Percentiles rank a stretch among this genome's conserved stretches.
Conservation (phyloP, 148 eudicot species). For the Talinum fruticosum region DNA sequence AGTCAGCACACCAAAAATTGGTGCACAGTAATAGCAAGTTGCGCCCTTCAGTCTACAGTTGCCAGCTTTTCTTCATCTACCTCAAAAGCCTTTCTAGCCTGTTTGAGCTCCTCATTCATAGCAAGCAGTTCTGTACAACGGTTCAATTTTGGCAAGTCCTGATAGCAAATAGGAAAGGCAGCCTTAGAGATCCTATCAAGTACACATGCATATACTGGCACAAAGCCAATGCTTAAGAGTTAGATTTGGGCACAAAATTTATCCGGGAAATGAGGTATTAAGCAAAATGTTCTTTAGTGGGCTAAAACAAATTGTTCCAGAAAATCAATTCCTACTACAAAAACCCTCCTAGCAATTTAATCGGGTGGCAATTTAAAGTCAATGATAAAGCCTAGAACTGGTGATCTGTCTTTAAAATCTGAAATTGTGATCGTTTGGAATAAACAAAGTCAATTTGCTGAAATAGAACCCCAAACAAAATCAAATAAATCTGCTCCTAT, state of each 20-base stretch:
- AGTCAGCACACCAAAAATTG: background rate
- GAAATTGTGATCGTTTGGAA: background rate
- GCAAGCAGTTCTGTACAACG: conserved; percentile 79
- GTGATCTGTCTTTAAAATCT: background rate
- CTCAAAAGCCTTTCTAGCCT: conserved; percentile 92
- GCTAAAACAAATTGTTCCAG: background rate
- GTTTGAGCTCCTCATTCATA: conserved; percentile 95
- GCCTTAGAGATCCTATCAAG: background rate
- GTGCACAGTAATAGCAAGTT: background rate
- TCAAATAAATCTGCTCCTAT: background rate
- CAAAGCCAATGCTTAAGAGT: too few relatives aligned
- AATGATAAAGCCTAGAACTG: background rate
- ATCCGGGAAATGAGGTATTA: background rate
- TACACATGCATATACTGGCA: background rate
- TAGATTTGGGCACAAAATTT: background rate
- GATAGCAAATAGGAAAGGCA: conserved; percentile 6
- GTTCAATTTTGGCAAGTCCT: conserved; percentile 88
- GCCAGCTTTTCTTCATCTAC: conserved; percentile 89
- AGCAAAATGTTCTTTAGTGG: background rate
- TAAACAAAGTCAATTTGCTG: background rate
- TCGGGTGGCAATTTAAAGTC: too few relatives aligned
- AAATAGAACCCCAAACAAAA: background rate
- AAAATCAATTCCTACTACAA: background rate
- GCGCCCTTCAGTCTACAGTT: conserved; percentile 41
- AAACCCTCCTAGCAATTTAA: background rate